Percentiles rank a stretch among this genome's conserved stretches.
Conservation (phyloP, 1,284 basidiomycete species). For the Amylostereum areolatum region DNA sequence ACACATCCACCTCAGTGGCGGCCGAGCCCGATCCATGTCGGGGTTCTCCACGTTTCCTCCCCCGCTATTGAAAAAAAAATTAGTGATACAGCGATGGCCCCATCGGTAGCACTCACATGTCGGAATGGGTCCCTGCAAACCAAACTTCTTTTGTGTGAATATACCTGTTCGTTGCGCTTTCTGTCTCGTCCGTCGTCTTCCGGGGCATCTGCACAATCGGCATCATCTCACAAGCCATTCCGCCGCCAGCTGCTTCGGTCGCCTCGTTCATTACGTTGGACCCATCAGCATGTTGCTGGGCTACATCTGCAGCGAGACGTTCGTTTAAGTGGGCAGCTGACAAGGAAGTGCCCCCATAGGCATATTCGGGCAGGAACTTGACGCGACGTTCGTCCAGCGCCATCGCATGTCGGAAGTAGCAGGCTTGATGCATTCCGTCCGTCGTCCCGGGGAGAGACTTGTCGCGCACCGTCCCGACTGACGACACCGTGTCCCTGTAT, state of each 20-base stretch:
- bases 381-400: slow-evolving; percentile 22
- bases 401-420: slow-evolving; percentile 25
- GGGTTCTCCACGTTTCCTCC: not conserved
- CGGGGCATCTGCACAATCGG: too few species aligned
- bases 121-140: slow-evolving; percentile 10
- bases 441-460: slow-evolving; percentile 21
- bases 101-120: slow-evolving; percentile 5
- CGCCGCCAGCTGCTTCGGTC: too few species aligned
- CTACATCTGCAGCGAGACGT: too few species aligned
- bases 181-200: too few species aligned
- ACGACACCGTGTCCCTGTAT: slow-evolving; percentile 38
- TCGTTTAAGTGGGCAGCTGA: not conserved
- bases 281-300: too few species aligned
- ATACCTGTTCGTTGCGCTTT: not conserved
- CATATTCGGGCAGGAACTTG: slow-evolving; percentile 19
- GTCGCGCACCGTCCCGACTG: slow-evolving; percentile 22
- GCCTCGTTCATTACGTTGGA: too few species aligned
- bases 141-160: slow-evolving; percentile 11
- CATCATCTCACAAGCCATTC: too few species aligned
- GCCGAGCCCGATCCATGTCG: not conserved
- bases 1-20: slow-evolving; percentile 2
- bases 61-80: not conserved
- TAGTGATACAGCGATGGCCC: not conserved
- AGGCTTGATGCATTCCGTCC: slow-evolving; percentile 19
- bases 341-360: not conserved